A percentile compares a stretch with the other conserved stretches of the same genome.
Evolutionary conservation across 1,139 yeast genomes (phyloP).

Genomic region (Pneumocystis murina): DNA sequence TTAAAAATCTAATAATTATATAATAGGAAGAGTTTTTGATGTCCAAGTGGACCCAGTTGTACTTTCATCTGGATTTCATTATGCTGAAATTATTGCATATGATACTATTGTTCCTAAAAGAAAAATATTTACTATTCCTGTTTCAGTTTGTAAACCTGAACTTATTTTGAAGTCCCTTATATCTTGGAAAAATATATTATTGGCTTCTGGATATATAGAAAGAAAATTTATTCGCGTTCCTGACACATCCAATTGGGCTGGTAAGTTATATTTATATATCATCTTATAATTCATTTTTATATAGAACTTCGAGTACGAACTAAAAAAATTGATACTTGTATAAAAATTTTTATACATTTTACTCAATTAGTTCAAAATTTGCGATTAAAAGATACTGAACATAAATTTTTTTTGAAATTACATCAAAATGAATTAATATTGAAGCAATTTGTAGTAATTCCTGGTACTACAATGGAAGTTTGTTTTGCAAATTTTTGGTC

Average conservation of each 20-base stretch:
- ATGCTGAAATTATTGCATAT: conserved; percentile 5
- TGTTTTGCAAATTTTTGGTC: conserved; percentile 14
- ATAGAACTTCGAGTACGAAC: conserved; percentile 6
- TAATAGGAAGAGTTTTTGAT: conserved; percentile 4
- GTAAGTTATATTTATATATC: not conserved
- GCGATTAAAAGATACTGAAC: conserved; percentile 7
- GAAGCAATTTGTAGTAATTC: conserved; percentile 7
- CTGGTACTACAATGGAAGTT: conserved; percentile 8
- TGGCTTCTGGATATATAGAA: conserved; percentile 9
- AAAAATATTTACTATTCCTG: conserved; percentile 9
- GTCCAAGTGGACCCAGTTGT: conserved; percentile 11
- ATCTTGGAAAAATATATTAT: conserved; percentile 2
- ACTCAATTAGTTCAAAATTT: conserved; percentile 9
- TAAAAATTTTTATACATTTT: conserved; percentile 7
- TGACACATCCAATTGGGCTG: conserved; percentile 6
- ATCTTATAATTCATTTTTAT: not conserved
- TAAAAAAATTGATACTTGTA: conserved; percentile 5
- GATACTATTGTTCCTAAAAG: conserved; percentile 5
- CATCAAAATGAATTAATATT: conserved; percentile 3
- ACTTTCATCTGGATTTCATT: conserved; percentile 7
- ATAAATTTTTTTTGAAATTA: conserved; percentile 5
- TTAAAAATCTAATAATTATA: not conserved
- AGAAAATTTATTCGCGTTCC: conserved; percentile 11
- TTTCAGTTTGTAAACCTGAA: conserved; percentile 10
- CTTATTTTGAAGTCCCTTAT: not conserved